Base-by-base conservation (phyloP, 2,329 filamentous ascomycete species). In the Ophiostoma sp. region DNA sequence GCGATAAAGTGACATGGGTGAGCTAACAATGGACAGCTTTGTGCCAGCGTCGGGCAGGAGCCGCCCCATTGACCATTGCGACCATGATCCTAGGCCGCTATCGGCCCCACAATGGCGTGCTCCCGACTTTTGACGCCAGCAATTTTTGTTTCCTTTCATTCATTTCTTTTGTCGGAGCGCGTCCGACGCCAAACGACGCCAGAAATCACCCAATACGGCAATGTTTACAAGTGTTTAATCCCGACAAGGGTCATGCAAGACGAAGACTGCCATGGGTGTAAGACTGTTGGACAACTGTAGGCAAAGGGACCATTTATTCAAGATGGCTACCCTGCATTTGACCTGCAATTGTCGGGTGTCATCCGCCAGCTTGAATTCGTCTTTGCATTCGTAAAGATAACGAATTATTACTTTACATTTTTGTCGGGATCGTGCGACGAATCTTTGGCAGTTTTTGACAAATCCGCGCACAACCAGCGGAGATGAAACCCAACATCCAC, bases 101-200 rank as follows among this genome's bases (percentile, higher is more conserved):
- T 59, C 55, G 55, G 33, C 59, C 59, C 59, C 59, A 64, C 33
- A 25, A 42, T 64, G 33, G 33, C 33, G 33, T 64, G 59, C 59
- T 63, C 19, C 31, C 59, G 19, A 22, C 33, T 15, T 22, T 61
- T 22, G 19, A 63, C 57, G 19, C 57, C 31, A 63, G 19, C 19
- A 22, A 5, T 22, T 39, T 15, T 39, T 3, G 50, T 28, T 33
- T 59, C 15, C 4, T 33, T 59, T 39, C 12, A 4, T 15, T 22
- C 19, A 3, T 15, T 22, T 39, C 9, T 39, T 39, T 8, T 12
- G 33, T 63, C 59, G 59, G 33, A 19, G 59, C 19, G 9, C 1
- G 9, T 42, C 59, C 59, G 31, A 39, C 59, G 59, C 59, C 33
- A 63, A 25, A 63, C 19, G 19, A 63, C 31, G 28, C 31, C 19